Base-by-base conservation (phyloP, 257 asterid genomes). In the Asclepias syriaca region DNA sequence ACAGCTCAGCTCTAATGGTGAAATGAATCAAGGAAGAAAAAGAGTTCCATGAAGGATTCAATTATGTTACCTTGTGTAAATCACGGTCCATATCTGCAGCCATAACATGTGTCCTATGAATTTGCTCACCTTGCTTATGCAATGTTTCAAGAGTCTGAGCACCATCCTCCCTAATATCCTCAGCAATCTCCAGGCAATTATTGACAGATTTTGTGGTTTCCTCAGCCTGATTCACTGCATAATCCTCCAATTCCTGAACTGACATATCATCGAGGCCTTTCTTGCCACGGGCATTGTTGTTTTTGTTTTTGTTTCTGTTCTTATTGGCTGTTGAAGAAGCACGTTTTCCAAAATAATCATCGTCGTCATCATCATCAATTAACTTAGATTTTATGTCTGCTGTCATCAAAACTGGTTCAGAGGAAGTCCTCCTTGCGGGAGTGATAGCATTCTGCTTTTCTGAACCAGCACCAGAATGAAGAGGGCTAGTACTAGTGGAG, bases 61-160 rank as follows among this genome's bases (percentile, higher is more conserved):
- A 43, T 43, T 43, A 8, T 6, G 9, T 43, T 40, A 87, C 99
- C 96, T 85, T 87, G 83, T 87, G 85, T 80, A 95, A 77, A 79
- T 95, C 98, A 0, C 75, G 76, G 27, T 95, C 99, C 92, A 92
- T 92, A 50, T 90, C 90, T 6, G 81, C 96, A 51, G 98, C 96
- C 99, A 87, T 92, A 77, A 81, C 77, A 68, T 95, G 99, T 3
- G 98, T 95, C 59, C 99, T 81, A 53, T 90, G 88, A 21, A 95
- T 95, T 60, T 95, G 99, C 74, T 95, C 99, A 0, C 99, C 99
- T 74, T 95, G 99, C 51, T 86, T 79, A 45, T 92, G 90, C 86
- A 95, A 63, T 5, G 92, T 90, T 29, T 90, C 97, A 6, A 95
- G 96, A 1, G 98, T 92, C 78, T 54, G 74, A 14, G 88, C 49